Base-by-base conservation (phyloP, 371 early-diverging fungal genomes). In the Dipsacomyces acuminosporus region DNA sequence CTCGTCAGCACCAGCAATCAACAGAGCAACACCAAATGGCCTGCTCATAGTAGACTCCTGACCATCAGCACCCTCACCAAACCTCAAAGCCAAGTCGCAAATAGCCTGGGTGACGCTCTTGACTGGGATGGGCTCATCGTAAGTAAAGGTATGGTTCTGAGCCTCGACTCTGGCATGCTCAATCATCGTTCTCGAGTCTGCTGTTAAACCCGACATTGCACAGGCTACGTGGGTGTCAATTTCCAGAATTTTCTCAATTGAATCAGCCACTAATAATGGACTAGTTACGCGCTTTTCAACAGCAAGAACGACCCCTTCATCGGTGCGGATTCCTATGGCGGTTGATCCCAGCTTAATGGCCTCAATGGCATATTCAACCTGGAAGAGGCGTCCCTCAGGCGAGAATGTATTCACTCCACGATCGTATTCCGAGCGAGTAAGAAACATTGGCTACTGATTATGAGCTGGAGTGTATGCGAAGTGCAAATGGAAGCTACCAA, bases 311-410 rank as follows among this genome's bases (percentile, higher is more conserved):
- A 96, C 90, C 36, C 98, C 98, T 45, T 93, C 83, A 24, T 82
- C 71, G 9, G 98, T 94, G 76, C 94, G 90, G 71, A 98, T 93
- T 23, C 98, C 98, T 48, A 98, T 89, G 15, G 96, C 94, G 14
- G 97, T 98, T 13, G 96, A 92, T 24, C 98, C 98, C 20, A 96
- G 84, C 94, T 98, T 97, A 80, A 98, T 96, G 52, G 98, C 97
- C 73, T 98, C 98, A 62, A 96, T 91, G 52, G 98, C 98, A 72
- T 98, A 98, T 79, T 98, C 98, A 53, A 98, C 98, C 74, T 98
- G 98, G 84, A 96, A 97, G 51, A 97, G 82, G 61, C 98, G 92
- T 49, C 98, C 98, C 77, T 98, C 98, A 47, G 98, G 98, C 34
- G 94, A 94, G 77, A 98, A 98, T 41, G 98, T 98, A 77, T 96